Evolutionary conservation across 2,329 filamentous ascomycete genomes (phyloP).

Genomic region (Blastomyces emzantsi): DNA sequence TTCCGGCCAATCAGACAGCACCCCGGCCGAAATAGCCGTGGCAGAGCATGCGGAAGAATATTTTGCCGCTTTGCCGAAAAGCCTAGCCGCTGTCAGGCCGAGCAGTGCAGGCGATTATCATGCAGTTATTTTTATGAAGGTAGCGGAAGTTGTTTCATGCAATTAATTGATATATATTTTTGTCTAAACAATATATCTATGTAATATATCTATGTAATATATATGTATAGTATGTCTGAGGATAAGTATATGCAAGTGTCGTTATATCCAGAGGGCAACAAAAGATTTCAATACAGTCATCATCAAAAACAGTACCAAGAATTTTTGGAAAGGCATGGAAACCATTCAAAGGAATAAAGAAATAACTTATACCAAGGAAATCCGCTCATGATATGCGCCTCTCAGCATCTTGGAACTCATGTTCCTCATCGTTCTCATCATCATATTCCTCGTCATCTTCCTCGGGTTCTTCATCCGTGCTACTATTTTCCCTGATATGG

Average conservation of each 20-base stretch:
- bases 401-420: constrained; percentile 4
- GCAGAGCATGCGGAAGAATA: neutral
- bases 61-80: neutral
- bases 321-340: neutral
- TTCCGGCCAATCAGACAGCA: neutral
- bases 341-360: neutral
- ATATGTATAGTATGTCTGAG: too few relatives aligned
- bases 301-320: neutral
- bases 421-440: neutral
- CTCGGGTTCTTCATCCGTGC: constrained; percentile 31
- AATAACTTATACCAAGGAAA: neutral
- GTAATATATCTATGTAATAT: too few relatives aligned
- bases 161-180: too few relatives aligned
- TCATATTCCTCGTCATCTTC: constrained; percentile 16
- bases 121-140: too few relatives aligned
- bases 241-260: too few relatives aligned
- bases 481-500: constrained; percentile 26
- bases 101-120: too few relatives aligned
- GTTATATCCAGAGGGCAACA: too few relatives aligned
- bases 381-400: neutral
- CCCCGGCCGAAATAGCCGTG: too few relatives aligned
- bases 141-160: too few relatives aligned
- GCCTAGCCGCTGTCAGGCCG: neutral
- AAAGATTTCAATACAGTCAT: neutral
- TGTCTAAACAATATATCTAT: too few relatives aligned